Evolutionary conservation across 176 grass and related monocot genomes (phyloP), one percentile per base, ranked within the genome.

Genomic region (barley (Hordeum vulgare)): DNA sequence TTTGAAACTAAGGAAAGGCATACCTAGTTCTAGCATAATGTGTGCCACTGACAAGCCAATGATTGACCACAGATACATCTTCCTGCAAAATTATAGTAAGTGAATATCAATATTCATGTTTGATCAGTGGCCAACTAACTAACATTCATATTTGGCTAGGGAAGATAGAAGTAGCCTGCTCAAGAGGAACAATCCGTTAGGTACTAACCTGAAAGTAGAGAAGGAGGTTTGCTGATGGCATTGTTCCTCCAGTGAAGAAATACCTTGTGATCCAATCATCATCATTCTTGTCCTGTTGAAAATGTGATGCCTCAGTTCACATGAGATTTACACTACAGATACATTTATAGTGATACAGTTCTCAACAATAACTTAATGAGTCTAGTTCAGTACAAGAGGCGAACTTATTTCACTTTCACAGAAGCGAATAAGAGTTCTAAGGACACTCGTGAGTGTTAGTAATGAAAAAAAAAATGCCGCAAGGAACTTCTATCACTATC

Each of bases 261-360:
- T 98, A 98, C 77, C 91, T 90, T 42, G 96, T 98, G 74, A 98
- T 98, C 93, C 96, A 98, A 56, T 98, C 96, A 77, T 98, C 96
- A 54, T 98, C 96, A 83, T 94, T 98, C 39, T 95, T 98, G 76
- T 98, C 93, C 93, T 98, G 81, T 61, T 73, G 57, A 87, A 44
- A 66, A 62, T 73, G 13, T 51, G 24, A 93, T 21, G 15, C 44
- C 6, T 42, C 26, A 1, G 62, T 67, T 65, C 18, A 65, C n/a
- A 70, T 69, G 33, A 54, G 28, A 41, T 31, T 9, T 61, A 85
- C 15, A 56, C 2, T 61, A 85, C 15, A 73, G 13, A 80, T 9
- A 88, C n/a, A 56, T 4, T 24, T 25, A 51, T 18, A 73, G 4
- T 71, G 37, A 9, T 18, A 77, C 10, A 67, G 11, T 58, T 87